Conservation (phyloP, 225 moss, liverwort and hornwort species). For the Straminergon stramineum region DNA sequence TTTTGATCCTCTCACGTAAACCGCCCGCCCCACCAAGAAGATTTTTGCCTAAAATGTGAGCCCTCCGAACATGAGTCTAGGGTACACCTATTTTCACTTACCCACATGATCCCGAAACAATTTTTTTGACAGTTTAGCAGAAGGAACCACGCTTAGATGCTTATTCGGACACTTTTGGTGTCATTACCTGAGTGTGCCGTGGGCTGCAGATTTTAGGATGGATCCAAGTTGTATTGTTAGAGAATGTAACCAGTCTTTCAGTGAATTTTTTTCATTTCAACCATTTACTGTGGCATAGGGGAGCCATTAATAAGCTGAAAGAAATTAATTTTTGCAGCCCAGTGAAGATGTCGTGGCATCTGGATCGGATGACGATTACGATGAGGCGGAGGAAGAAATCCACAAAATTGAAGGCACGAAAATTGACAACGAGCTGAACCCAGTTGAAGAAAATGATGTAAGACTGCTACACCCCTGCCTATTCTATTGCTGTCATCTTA, state of each 20-base stretch:
- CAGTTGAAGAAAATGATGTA: constrained; percentile 56
- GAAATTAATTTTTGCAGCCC: constrained; percentile 25
- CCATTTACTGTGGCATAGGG: background rate
- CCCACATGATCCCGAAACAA: background rate
- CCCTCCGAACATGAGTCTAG: background rate
- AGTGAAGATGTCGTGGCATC: constrained; percentile 32
- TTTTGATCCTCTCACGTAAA: background rate
- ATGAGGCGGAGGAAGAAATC: constrained; percentile 54
- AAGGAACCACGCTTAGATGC: background rate
- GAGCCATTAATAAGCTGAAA: background rate
- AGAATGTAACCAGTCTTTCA: background rate
- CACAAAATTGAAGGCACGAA: constrained; percentile 51
- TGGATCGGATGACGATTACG: constrained; percentile 77
- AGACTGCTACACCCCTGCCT: background rate
- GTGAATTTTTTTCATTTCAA: background rate
- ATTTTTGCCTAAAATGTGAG: background rate
- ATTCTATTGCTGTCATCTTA: background rate
- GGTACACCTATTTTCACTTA: background rate
- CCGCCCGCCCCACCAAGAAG: background rate
- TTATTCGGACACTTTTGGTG: background rate
- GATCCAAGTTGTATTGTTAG: background rate
- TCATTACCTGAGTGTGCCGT: background rate
- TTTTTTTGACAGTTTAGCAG: background rate
- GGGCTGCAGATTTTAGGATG: background rate
- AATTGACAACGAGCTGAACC: constrained; percentile 33